Conservation (phyloP, 306 rosid genomes). For the Mimosa bimucronata region DNA sequence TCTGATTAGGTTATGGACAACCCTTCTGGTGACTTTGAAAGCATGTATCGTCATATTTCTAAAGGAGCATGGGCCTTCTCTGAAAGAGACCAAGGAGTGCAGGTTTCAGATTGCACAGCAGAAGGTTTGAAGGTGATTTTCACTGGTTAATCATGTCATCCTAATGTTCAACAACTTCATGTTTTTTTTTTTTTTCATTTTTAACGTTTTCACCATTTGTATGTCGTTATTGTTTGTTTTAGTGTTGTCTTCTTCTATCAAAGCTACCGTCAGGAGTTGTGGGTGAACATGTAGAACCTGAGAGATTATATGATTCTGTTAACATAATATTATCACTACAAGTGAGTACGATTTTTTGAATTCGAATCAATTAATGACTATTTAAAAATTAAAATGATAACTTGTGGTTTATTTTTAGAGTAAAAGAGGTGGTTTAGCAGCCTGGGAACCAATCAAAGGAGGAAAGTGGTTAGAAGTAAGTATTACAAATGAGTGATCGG, state of each 20-base stretch:
- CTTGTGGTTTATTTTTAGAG: constrained; percentile 32
- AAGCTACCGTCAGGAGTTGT: too few species aligned
- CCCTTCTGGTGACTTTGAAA: neutral
- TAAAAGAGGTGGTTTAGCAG: constrained; percentile 58
- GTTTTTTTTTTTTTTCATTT: neutral
- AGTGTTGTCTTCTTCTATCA: too few species aligned
- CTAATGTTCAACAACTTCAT: neutral
- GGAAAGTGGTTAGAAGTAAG: constrained; percentile 53
- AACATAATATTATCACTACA: constrained; percentile 54
- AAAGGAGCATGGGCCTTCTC: neutral
- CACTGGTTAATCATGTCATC: neutral
- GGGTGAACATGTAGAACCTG: too few species aligned
- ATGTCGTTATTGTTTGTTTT: too few species aligned
- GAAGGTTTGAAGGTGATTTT: neutral
- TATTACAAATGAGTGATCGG: neutral
- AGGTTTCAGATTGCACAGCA: neutral
- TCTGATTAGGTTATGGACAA: neutral
- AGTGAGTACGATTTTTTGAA: constrained; percentile 14
- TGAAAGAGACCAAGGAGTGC: neutral
- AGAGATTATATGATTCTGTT: too few species aligned
- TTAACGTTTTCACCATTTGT: too few species aligned
- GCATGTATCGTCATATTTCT: constrained; percentile 8
- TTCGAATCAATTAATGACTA: neutral
- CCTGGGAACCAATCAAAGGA: constrained; percentile 47
- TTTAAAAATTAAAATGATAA: neutral